These are phyloP conservation scores for Phallus indusiatus DNA, from an alignment of 768 basidiomycete species.

Conservation along the genomic window DNA sequence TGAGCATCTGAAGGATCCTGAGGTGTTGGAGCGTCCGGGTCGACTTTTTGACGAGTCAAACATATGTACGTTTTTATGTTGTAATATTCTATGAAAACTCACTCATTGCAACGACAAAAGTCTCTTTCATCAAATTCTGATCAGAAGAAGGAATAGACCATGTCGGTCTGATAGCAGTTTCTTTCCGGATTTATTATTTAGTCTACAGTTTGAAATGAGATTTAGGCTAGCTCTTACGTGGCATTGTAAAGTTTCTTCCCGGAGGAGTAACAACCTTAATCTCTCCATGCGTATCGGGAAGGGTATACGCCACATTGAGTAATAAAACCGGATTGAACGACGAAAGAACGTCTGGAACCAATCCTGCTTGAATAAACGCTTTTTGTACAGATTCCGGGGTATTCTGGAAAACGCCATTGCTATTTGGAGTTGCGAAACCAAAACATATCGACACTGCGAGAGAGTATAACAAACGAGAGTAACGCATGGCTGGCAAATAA, in stretches of 20 bases:
- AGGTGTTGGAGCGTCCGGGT: conserved; percentile 46
- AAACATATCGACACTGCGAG: background rate
- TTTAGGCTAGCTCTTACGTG: conserved; percentile 3
- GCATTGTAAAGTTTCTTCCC: conserved; percentile 7
- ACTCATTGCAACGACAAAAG: conserved; percentile 35
- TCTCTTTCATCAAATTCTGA: conserved; percentile 18
- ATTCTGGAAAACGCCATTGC: background rate
- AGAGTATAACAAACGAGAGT: background rate
- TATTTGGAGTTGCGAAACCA: background rate
- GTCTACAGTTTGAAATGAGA: background rate
- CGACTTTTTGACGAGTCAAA: conserved; percentile 15
- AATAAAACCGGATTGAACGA: conserved; percentile 6
- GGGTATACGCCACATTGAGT: conserved; percentile 7
- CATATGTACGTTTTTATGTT: background rate
- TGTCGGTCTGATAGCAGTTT: conserved; percentile 1
- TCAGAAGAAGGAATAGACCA: conserved; percentile 3
- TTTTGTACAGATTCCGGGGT: conserved; percentile 1
- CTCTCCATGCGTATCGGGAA: conserved; percentile 2
- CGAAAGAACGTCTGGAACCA: conserved; percentile 8
- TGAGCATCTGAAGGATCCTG: conserved; percentile 32
- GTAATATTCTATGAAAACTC: too few species aligned
- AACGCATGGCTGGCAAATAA: too few species aligned
- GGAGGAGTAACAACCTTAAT: background rate
- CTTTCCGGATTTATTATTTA: background rate
- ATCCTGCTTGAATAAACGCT: conserved; percentile 6